phyloP scores from a whole-genome alignment of 2,329 filamentous ascomycete genomes.

The Nothomitra cinnamomea region DNA sequence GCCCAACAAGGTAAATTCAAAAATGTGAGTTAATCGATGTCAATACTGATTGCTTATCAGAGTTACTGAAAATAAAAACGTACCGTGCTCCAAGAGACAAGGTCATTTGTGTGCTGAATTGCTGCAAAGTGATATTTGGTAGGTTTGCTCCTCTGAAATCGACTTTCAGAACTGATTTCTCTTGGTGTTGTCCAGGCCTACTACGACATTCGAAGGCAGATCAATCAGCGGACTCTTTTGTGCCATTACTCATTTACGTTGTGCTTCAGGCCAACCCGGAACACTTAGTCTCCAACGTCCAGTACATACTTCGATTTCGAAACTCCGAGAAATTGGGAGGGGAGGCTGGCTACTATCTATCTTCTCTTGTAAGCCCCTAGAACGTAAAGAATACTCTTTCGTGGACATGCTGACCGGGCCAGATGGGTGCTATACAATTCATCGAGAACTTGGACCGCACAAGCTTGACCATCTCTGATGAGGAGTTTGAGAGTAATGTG shows the following conservation, averaged over 20 bases:
- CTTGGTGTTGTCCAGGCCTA: conserved; percentile 37
- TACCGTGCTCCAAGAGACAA: conserved; percentile 96
- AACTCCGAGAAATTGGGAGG: conserved; percentile 95
- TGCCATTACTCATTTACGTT: conserved; percentile 87
- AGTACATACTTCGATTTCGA: conserved; percentile 91
- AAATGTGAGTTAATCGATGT: background rate
- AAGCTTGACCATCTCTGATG: conserved; percentile 79
- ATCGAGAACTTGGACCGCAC: conserved; percentile 93
- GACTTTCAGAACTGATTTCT: conserved; percentile 4
- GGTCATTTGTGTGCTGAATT: conserved; percentile 95
- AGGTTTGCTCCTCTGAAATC: conserved; percentile 8
- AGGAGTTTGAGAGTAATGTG: conserved; percentile 92
- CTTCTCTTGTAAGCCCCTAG: conserved; percentile 50
- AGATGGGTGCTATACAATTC: conserved; percentile 90
- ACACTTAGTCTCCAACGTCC: conserved; percentile 89
- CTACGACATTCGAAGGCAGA: conserved; percentile 85
- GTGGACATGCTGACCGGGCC: conserved; percentile 5
- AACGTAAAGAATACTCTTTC: background rate
- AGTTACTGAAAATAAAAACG: conserved; percentile 87
- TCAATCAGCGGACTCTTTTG: conserved; percentile 90
- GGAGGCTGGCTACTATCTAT: conserved; percentile 97
- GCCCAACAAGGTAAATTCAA: conserved; percentile 58
- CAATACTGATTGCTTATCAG: conserved; percentile 28
- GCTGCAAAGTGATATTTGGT: conserved; percentile 99
- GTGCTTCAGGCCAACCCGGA: conserved; percentile 89